Percentiles rank a stretch among this genome's conserved stretches.
Evolutionary conservation across 2,329 filamentous ascomycete species (phyloP).

Genomic region (Alternaria tenuissima): DNA sequence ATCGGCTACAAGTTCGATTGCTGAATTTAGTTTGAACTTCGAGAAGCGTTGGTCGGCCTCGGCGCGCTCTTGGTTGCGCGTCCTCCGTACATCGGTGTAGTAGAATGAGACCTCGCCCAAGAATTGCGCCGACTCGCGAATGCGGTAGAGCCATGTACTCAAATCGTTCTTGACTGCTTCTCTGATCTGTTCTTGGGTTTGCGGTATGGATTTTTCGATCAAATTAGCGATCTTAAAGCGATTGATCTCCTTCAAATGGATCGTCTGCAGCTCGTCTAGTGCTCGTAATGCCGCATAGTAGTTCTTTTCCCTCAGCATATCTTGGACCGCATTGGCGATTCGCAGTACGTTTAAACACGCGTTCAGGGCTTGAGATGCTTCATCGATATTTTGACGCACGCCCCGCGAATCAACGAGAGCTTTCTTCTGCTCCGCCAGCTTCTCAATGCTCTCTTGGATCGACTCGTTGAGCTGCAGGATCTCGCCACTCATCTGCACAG

Average conservation of each 20-base stretch:
- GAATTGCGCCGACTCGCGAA: constrained; percentile 95
- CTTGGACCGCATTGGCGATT: constrained; percentile 92
- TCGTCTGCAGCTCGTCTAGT: constrained; percentile 93
- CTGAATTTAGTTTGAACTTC: constrained; percentile 92
- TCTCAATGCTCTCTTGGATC: constrained; percentile 94
- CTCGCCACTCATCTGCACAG: constrained; percentile 85
- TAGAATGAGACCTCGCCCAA: constrained; percentile 96
- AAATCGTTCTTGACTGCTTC: constrained; percentile 97
- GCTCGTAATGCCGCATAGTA: constrained; percentile 95
- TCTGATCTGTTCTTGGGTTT: constrained; percentile 90
- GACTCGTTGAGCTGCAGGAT: constrained; percentile 93
- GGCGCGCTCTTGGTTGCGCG: constrained; percentile 81
- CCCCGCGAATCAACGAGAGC: constrained; percentile 90
- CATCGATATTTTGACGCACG: constrained; percentile 93
- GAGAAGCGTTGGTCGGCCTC: constrained; percentile 77
- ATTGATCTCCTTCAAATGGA: constrained; percentile 91
- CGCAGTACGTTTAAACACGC: constrained; percentile 92
- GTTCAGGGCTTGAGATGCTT: constrained; percentile 85
- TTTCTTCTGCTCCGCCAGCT: constrained; percentile 92
- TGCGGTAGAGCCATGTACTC: constrained; percentile 95
- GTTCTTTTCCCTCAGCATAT: constrained; percentile 88
- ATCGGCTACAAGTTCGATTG: constrained; percentile 93
- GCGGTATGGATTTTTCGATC: constrained; percentile 94
- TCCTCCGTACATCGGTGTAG: constrained; percentile 87
- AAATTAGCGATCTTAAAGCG: constrained; percentile 94